phyloP scores from a whole-genome alignment of 2,329 filamentous ascomycete genomes.

The Pyrenophora tritici-repentis region DNA sequence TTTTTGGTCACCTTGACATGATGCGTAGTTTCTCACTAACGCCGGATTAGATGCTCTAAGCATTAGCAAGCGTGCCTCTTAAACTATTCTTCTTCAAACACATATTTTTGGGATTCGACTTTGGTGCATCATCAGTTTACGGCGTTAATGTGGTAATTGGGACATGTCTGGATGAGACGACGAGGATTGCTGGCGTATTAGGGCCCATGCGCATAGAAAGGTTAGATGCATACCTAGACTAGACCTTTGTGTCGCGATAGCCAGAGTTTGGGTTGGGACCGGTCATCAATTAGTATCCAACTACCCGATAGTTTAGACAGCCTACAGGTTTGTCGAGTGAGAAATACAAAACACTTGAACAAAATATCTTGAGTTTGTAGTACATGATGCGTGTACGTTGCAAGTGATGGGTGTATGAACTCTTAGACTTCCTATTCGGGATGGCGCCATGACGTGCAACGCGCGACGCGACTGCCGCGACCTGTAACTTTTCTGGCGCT shows the following conservation, averaged over 20 bases:
- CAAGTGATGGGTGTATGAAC: background rate
- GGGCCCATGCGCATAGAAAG: background rate
- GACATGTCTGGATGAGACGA: background rate
- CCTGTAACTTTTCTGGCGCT: background rate
- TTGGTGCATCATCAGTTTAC: slow-evolving; percentile 10
- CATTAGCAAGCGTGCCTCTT: background rate
- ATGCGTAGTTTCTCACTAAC: slow-evolving; percentile 6
- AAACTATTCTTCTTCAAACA: background rate
- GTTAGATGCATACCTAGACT: background rate
- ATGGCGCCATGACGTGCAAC: slow-evolving; percentile 20
- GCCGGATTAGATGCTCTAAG: slow-evolving; percentile 14
- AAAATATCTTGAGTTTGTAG: background rate
- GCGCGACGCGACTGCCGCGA: slow-evolving; percentile 22
- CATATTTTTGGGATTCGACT: slow-evolving; percentile 1
- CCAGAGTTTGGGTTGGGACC: background rate
- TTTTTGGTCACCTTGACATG: background rate
- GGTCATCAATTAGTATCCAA: too few species aligned
- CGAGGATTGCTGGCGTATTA: slow-evolving; percentile 9
- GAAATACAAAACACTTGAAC: background rate
- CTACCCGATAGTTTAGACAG: background rate
- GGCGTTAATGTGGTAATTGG: slow-evolving; percentile 3
- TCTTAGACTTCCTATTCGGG: slow-evolving; percentile 25
- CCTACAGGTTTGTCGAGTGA: background rate
- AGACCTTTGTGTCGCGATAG: background rate
- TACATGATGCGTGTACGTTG: background rate